Base-by-base conservation (phyloP, 1,284 basidiomycete genomes). In the Fomitopsis pinicola region DNA sequence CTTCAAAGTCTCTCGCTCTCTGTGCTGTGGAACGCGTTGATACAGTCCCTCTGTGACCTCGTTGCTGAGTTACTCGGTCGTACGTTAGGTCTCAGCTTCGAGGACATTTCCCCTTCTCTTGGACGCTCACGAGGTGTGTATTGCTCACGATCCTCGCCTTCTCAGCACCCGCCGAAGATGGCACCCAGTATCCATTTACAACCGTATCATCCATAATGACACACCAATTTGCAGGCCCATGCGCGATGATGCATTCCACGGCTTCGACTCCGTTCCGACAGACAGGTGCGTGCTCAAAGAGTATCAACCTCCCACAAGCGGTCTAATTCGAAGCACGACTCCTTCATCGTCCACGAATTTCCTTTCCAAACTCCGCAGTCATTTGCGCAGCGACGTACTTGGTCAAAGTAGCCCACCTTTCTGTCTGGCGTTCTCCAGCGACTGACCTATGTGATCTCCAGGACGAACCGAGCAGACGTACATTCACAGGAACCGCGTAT, bases 1-100 rank as follows among this genome's bases (percentile, higher is more conserved):
- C 92, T 92, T 72, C 82, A 87, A 0, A 87, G 90, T 1, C 75
- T 93, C 30, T 83, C 86, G 15, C 77, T 94, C 59, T 77, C 79
- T 4, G 79, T 87, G 1, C 81, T 86, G 0, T 76, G 79, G 0
- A 74, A 80, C 8, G 82, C 85, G 0, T 74, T 77, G 19, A 64
- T 90, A 14, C 72, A 76, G 14, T 76, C 80, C 55, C 73, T 92
- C 28, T 80, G 83, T 45, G 72, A 77, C 55, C 74, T 86, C 54
- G 78, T 91, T 35, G 73, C 78, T 42, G 75, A 79, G 36, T 83
- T 84, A 63, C 90, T 89, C 67, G 80, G 84, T 0, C 70, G 77
- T 22, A 17, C 15, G 5, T 14, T 10, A n/a, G 48, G 14, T 30
- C 30, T 50, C 9, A 30, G 46, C 55, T 38, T 33, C 44, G 56